These are phyloP conservation scores for Linderina pennispora DNA, from an alignment of 192 early-diverging fungal species.

Conservation along the genomic window DNA sequence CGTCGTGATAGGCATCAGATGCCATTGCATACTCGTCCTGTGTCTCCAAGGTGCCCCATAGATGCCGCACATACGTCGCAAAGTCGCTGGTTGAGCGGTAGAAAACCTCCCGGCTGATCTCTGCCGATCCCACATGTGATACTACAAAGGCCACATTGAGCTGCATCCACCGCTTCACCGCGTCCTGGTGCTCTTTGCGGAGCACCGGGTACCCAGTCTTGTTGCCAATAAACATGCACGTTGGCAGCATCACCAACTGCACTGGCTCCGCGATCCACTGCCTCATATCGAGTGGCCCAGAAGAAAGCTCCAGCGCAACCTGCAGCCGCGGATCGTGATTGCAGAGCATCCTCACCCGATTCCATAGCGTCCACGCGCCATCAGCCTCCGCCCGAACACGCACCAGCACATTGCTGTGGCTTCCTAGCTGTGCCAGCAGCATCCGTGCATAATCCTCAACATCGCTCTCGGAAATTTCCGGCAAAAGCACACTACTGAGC, in stretches of 20 bases:
- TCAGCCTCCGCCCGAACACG: constrained; percentile 47
- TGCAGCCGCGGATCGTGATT: constrained; percentile 58
- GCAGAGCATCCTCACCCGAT: constrained; percentile 63
- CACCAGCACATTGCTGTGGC: constrained; percentile 3
- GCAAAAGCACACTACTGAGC: constrained; percentile 15
- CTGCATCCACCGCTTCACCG: constrained; percentile 25
- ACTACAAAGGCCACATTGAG: constrained; percentile 26
- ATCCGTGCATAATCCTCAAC: constrained; percentile 8
- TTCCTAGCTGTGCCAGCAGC: constrained; percentile 8
- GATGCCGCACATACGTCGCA: constrained; percentile 70
- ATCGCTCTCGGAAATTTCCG: background rate
- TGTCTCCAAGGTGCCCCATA: constrained; percentile 58
- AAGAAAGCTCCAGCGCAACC: constrained; percentile 53
- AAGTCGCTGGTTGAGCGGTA: constrained; percentile 2
- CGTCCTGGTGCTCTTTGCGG: constrained; percentile 64
- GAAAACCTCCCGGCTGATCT: background rate
- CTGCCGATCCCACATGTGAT: background rate
- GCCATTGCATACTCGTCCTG: constrained; percentile 21
- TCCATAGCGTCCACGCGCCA: constrained; percentile 75
- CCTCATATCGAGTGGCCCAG: constrained; percentile 24
- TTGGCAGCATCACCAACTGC: constrained; percentile 65
- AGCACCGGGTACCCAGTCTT: constrained; percentile 85
- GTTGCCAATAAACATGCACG: constrained; percentile 69
- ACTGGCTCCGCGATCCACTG: constrained; percentile 90
- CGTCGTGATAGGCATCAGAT: constrained; percentile 85